phyloP scores from a whole-genome alignment of 139 green algal species.

The Closterium sp. region DNA sequence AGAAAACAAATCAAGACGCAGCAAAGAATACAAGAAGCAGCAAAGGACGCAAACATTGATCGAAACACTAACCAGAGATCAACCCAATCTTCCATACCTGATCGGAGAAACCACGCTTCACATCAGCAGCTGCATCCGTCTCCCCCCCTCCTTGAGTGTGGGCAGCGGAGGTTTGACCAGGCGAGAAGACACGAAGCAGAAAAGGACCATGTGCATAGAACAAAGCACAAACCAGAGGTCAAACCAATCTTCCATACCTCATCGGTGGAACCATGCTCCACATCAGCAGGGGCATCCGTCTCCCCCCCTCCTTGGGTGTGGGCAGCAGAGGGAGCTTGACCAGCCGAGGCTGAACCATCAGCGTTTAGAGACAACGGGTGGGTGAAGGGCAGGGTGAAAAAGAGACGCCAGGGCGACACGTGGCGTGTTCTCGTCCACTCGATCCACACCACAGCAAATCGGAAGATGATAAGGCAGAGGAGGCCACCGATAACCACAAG shows the following conservation, averaged over 20 bases:
- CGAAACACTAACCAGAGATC: no score
- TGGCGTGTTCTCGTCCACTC: background rate
- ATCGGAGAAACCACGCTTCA: no score
- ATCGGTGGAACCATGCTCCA: background rate
- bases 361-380: background rate
- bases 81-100: no score
- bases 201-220: no score
- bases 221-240: no score
- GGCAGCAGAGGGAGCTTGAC: background rate
- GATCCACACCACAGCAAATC: background rate
- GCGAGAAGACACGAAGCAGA: no score
- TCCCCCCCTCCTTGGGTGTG: background rate
- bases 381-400: background rate
- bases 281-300: background rate
- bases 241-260: background rate
- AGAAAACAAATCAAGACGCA: no score
- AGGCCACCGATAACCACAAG: background rate
- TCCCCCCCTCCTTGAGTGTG: no score
- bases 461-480: background rate
- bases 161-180: no score
- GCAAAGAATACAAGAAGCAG: no score
- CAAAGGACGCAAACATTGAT: background rate
- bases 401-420: background rate
- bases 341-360: background rate
- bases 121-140: background rate